These are phyloP conservation scores for Arctium minus DNA, from an alignment of 129 eudicot genomes.

Conservation along the genomic window DNA sequence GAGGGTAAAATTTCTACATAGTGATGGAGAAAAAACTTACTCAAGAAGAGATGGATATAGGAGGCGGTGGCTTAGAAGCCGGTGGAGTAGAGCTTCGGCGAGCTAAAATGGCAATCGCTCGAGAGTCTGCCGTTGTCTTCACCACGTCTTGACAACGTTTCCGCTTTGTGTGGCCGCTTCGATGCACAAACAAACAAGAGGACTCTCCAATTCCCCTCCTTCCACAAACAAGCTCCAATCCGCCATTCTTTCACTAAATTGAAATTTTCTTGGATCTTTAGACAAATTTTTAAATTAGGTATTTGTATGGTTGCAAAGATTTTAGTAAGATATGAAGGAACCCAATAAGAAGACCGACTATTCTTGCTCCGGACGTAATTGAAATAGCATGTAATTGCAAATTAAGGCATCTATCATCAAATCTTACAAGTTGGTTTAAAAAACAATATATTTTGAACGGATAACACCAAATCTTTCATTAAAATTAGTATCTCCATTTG, in stretches of 20 bases:
- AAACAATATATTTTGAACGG: too few species aligned
- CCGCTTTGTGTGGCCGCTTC: constrained; percentile 56
- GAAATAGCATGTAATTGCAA: background rate
- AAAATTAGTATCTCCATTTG: too few species aligned
- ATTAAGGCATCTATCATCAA: too few species aligned
- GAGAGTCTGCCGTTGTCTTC: constrained; percentile 80
- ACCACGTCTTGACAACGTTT: constrained; percentile 75
- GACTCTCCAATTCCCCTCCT: constrained; percentile 35
- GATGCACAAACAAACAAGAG: constrained; percentile 59
- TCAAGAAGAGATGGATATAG: constrained; percentile 85
- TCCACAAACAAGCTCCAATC: constrained; percentile 18
- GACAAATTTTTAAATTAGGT: background rate
- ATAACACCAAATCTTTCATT: too few species aligned
- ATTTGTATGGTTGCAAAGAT: background rate
- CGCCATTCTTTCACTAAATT: constrained; percentile 5
- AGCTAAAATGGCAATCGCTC: constrained; percentile 83
- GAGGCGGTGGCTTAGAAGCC: constrained; percentile 73
- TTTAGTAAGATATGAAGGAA: background rate
- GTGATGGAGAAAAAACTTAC: constrained; percentile 30
- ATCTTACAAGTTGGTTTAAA: too few species aligned
- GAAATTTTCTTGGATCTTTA: background rate
- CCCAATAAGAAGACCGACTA: background rate
- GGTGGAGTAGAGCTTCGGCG: constrained; percentile 68
- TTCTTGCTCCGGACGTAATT: too few species aligned
- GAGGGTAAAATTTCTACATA: background rate